Evolutionary conservation across 1,139 yeast species (phyloP).

Genomic region (Yamadazyma mexicana): DNA sequence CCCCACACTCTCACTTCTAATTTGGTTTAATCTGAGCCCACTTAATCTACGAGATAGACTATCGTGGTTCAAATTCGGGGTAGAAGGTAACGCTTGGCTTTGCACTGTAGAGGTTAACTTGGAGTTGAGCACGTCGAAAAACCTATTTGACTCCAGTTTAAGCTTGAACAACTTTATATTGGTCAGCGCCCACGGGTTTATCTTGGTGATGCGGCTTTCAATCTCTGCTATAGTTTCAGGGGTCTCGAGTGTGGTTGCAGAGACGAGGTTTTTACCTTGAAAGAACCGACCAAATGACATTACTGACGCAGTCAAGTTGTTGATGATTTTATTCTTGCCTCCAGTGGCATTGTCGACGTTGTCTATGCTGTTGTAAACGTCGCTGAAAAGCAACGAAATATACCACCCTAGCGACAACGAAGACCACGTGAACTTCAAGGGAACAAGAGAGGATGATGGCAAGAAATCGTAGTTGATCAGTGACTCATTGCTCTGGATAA

Average conservation of each 20-base stretch:
- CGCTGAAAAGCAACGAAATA: slow-evolving; percentile 64
- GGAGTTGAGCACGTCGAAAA: slow-evolving; percentile 30
- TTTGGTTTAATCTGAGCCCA: slow-evolving; percentile 36
- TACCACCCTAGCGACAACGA: slow-evolving; percentile 75
- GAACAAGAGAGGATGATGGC: slow-evolving; percentile 44
- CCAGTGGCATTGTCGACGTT: slow-evolving; percentile 22
- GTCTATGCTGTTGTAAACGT: slow-evolving; percentile 52
- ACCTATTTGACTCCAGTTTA: slow-evolving; percentile 40
- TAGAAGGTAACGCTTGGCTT: slow-evolving; percentile 25
- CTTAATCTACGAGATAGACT: slow-evolving; percentile 49
- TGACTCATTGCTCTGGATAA: slow-evolving; percentile 20
- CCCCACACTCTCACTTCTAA: slow-evolving; percentile 24
- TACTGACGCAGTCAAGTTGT: slow-evolving; percentile 40
- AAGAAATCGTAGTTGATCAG: slow-evolving; percentile 34
- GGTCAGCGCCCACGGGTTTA: slow-evolving; percentile 66
- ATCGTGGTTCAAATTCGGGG: slow-evolving; percentile 53
- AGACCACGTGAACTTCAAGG: slow-evolving; percentile 62
- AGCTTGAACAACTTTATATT: slow-evolving; percentile 60
- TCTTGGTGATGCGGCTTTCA: slow-evolving; percentile 26
- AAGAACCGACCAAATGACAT: slow-evolving; percentile 51
- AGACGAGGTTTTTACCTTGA: slow-evolving; percentile 11
- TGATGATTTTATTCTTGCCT: slow-evolving; percentile 29
- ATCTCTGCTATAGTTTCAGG: slow-evolving; percentile 21
- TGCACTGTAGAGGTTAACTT: slow-evolving; percentile 19
- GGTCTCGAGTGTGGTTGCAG: slow-evolving; percentile 17